Conservation (phyloP, 83 land plant genomes). For the Thuja plicata region DNA sequence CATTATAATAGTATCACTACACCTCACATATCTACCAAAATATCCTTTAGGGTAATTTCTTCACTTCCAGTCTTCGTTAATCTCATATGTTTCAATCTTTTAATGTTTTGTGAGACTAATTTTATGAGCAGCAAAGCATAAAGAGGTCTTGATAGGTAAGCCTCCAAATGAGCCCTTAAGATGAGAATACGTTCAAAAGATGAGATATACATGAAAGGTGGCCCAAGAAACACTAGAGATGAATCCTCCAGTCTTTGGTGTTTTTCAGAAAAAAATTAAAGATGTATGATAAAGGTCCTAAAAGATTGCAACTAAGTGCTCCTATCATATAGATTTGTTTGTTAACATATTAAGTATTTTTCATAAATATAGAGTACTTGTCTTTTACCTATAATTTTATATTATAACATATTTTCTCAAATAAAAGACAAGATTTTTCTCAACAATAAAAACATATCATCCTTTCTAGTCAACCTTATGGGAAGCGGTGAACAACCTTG, state of each 20-base stretch:
- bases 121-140: constrained; percentile 23
- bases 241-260: constrained; percentile 33
- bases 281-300: constrained; percentile 36
- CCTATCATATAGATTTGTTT: too few relatives aligned
- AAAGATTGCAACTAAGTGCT: constrained; percentile 44
- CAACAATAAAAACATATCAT: too few relatives aligned
- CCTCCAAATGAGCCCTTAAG: constrained; percentile 22
- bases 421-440: too few relatives aligned
- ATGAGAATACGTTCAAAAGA: constrained; percentile 37
- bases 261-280: background rate
- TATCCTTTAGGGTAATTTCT: constrained; percentile 24
- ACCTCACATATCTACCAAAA: constrained; percentile 19
- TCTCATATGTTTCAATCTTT: too few relatives aligned
- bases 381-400: too few relatives aligned
- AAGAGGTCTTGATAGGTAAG: constrained; percentile 31
- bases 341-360: too few relatives aligned
- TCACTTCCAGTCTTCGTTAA: background rate
- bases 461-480: too few relatives aligned
- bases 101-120: background rate
- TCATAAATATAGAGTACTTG: too few relatives aligned
- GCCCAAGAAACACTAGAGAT: constrained; percentile 28
- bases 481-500: too few relatives aligned
- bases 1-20: constrained; percentile 18
- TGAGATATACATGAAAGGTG: constrained; percentile 52
- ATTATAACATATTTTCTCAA: too few relatives aligned